Base-by-base conservation (phyloP, 176 grass and related monocot genomes). In the Pontederia crassipes region DNA sequence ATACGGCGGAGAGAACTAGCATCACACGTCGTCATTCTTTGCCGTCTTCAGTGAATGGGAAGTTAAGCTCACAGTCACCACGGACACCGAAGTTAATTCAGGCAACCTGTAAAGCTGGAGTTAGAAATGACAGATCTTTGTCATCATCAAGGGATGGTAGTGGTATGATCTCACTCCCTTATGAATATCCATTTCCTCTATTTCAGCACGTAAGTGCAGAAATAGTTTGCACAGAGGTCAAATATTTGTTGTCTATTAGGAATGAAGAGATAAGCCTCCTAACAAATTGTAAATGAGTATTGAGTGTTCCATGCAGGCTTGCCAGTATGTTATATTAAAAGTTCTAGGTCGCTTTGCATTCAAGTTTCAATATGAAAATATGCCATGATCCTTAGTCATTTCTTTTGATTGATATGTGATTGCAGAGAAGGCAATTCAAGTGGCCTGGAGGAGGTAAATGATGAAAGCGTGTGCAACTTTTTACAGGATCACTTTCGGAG, bases 1-100 rank as follows among this genome's bases (percentile, higher is more conserved):
- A 95, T 79, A 74, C 72, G 11, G 80, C 50, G 40, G 90, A 83
- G 35, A 89, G 75, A 78, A 84, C 69, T 68, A 68, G 58, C 26
- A 77, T 81, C 52, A 70, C 80, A 5, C 82, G 78, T 51, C 82
- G 80, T 49, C 83, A 90, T 75, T 95, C 90, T 73, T 77, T 95
- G 57, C 90, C 90, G 27, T 89, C 82, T 40, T 66, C 72, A 40
- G 73, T 67, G 27, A 66, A 81, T 73, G 77, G 90, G 62, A 90
- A 82, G 77, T 72, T 84, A 52, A 85, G 62, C 45, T 82, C 92
- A 1, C 78, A 90, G 0, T 96, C 92, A 9, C 92, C 92, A 0
- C 80, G 87, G 48, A 87, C 87, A 10, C 86, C 75, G 28, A 70
- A 18, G 56, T 81, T 80, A 49, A 62, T 71, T 28, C 78, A 87